phyloP scores from a whole-genome alignment of 2,329 filamentous ascomycete species.

The Botrytis fragariae region DNA sequence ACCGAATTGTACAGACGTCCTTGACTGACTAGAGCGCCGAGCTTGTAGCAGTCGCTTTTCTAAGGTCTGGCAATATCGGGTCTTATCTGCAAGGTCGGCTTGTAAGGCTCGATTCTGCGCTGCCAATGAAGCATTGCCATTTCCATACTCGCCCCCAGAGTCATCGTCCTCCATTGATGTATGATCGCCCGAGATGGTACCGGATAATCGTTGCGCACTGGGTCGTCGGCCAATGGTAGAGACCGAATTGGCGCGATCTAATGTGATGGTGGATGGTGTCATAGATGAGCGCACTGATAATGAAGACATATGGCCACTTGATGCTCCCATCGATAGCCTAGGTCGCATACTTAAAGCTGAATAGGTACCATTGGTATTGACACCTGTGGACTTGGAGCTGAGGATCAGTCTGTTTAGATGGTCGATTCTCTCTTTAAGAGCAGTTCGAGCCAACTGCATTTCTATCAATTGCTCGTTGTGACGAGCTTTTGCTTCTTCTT shows the following conservation, averaged over 20 bases:
- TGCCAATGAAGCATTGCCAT: slow-evolving; percentile 76
- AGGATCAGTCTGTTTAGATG: slow-evolving; percentile 93
- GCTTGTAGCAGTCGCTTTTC: slow-evolving; percentile 92
- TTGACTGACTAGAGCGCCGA: slow-evolving; percentile 82
- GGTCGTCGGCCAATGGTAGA: slow-evolving; percentile 37
- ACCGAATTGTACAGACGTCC: slow-evolving; percentile 72
- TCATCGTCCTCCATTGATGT: slow-evolving; percentile 58
- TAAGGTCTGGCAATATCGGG: slow-evolving; percentile 89
- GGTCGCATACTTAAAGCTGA: slow-evolving; percentile 65
- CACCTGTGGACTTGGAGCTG: slow-evolving; percentile 91
- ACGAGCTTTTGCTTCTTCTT: slow-evolving; percentile 77
- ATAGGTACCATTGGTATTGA: slow-evolving; percentile 74
- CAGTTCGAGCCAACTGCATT: slow-evolving; percentile 95
- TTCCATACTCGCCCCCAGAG: slow-evolving; percentile 75
- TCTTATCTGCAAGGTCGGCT: slow-evolving; percentile 94
- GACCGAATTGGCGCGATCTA: slow-evolving; percentile 62
- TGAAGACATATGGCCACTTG: slow-evolving; percentile 45
- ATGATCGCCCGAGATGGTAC: slow-evolving; percentile 24
- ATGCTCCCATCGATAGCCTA: slow-evolving; percentile 50
- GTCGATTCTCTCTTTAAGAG: slow-evolving; percentile 94
- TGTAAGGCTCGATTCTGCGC: slow-evolving; percentile 92
- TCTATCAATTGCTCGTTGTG: slow-evolving; percentile 98
- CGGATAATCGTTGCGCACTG: slow-evolving; percentile 28
- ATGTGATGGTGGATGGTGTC: slow-evolving; percentile 55
- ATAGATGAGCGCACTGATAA: slow-evolving; percentile 67